Base-by-base conservation (phyloP, 495 filamentous ascomycete species). In the Podospora appendiculata region DNA sequence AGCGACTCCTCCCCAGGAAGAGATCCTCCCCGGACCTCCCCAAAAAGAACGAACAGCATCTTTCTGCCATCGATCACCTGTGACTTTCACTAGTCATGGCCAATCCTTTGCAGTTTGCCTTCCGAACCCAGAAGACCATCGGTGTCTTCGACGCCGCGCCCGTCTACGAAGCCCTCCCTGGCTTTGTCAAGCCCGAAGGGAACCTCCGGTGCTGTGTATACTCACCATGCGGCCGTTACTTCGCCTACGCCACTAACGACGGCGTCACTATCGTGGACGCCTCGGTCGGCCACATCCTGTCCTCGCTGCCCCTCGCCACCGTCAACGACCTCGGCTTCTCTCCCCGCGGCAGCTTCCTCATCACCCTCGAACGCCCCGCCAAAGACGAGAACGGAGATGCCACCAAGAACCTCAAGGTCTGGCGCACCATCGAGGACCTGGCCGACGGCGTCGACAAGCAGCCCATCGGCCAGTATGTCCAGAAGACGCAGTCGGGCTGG, bases 301-400 rank as follows among this genome's bases (percentile, higher is more conserved):
- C 87, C 57, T 86, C 78, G 35, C 79, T 98, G 39, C 76, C 81
- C 40, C 81, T 88, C 33, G 69, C 85, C 32, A 89, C 89, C 62
- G 91, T 96, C 47, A 95, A 86, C 73, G 94, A 98, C 57, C 72
- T 98, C 56, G 87, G 86, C 50, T 98, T 98, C 70, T 97, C 93
- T 14, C 92, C 91, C 32, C 79, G 83, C 44, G 93, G 94, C 45
- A 90, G 86, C 50, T 97, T 85, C 72, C 73, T 96, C 60, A 95
- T 94, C 69, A 97, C 93, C 17, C 96, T 93, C 94, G 90, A 98
- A 71, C 84, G 93, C 43, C 86, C 86, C 36, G 79, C 82, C 40
- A 96, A 96, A 72, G 90, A 97, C 61, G 91, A 89, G 67, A 83
- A 87, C 51, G 94, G 94, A 39, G 87, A 95, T 65, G 88, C 94